Evolutionary conservation across 176 grass and related monocot species (phyloP), one percentile per base, ranked within the genome.

Genomic region (Tillandsia fasciculata): DNA sequence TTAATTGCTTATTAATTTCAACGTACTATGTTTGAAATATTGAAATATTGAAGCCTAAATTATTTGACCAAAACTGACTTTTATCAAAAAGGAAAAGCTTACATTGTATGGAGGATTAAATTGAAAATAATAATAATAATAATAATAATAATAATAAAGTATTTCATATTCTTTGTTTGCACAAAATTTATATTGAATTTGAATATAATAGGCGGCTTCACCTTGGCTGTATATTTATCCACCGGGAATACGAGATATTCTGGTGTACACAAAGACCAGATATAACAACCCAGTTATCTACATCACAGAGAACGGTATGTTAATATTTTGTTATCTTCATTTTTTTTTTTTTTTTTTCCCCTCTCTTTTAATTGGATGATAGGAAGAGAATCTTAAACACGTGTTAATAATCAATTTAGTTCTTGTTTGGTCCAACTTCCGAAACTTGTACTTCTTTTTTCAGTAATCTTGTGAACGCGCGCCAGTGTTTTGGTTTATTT

Each of bases 291-390:
- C 84, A 11, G 11, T 57, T 0, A 15, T 91, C 65, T 88, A 74
- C 70, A 75, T 88, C 12, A 84, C 86, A 17, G 86, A 88, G 81
- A 91, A 91, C 5, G 81, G 88, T 76, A 68, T 69, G 5, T 27
- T 66, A 12, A 6, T 50, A 6, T 6, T 42, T 42, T 42, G 7
- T 42, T 33, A 33, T 48, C 13, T 6, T 49, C 26, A 28, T 22
- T 78, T 12, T 15, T 27, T 65, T 51, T 50, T 18, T 64, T 7
- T 79, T 52, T 8, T 12, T 79, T 52, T 8, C 8, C 12, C 4
- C 26, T 15, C 29, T 50, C 15, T 24, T 24, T 24, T 24, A 24
- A 24, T 24, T 24, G 24, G 24, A 24, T 24, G 1, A 24, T 24
- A 24, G 24, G 24, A 24, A 20, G 20, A 20, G 17, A 10, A 7